phyloP scores from a whole-genome alignment of 208 protist genomes.

The Histomonas meleagridis region DNA sequence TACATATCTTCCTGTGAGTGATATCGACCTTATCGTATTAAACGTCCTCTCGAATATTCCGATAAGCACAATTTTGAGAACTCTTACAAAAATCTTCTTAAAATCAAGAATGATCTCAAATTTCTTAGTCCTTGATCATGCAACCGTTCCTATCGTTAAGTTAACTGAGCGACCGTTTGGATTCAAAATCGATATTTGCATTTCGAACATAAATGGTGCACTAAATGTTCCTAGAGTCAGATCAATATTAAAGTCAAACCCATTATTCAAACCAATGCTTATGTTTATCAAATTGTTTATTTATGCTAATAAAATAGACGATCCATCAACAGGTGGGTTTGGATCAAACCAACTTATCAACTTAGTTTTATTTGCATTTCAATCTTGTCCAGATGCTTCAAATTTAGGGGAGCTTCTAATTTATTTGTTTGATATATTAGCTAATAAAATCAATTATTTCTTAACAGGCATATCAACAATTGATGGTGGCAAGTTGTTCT shows the following conservation, averaged over 20 bases:
- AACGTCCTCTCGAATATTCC: background rate
- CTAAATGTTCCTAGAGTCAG: background rate
- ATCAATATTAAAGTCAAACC: background rate
- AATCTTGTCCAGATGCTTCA: background rate
- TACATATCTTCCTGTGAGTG: background rate
- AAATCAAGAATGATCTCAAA: background rate
- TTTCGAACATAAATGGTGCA: background rate
- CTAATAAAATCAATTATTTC: constrained; percentile 26
- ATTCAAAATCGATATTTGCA: constrained; percentile 11
- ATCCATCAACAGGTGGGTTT: constrained; percentile 14
- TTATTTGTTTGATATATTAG: background rate
- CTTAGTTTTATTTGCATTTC: background rate
- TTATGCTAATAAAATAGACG: background rate
- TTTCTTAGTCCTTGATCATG: background rate
- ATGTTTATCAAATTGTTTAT: background rate
- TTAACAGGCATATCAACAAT: background rate
- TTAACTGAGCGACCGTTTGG: background rate
- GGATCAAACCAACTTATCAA: constrained; percentile 32
- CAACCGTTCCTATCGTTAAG: background rate
- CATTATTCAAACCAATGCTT: background rate
- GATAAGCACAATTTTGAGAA: background rate
- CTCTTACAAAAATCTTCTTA: background rate
- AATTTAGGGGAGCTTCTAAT: background rate
- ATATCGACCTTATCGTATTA: constrained; percentile 5
- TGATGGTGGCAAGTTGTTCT: background rate